A percentile compares a stretch with the other conserved stretches of the same genome.
phyloP scores from a whole-genome alignment of 805 yeast genomes.

The Wickerhamiella occidentalis region DNA sequence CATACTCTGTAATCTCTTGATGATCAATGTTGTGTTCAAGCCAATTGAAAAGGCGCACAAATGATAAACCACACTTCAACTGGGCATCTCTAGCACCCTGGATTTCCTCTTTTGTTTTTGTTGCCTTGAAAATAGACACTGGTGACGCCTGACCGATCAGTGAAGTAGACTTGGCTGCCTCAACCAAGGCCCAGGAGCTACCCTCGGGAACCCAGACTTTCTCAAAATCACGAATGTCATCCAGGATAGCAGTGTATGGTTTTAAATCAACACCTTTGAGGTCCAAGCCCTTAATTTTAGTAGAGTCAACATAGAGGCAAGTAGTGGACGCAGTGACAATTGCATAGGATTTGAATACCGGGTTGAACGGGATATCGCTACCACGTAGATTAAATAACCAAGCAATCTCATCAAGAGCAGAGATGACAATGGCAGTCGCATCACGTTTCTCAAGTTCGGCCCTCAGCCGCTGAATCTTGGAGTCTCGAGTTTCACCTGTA shows the following conservation, averaged over 20 bases:
- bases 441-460: conserved; percentile 23
- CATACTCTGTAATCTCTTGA: conserved; percentile 41
- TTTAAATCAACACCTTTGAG: conserved; percentile 37
- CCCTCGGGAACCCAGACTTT: conserved; percentile 42
- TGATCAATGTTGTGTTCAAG: conserved; percentile 45
- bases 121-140: conserved; percentile 53
- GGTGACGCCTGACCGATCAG: conserved; percentile 43
- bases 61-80: conserved; percentile 68
- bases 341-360: conserved; percentile 69
- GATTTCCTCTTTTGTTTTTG: conserved; percentile 64
- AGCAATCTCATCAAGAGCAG: conserved; percentile 79
- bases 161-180: conserved; percentile 33
- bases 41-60: conserved; percentile 72
- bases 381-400: conserved; percentile 84
- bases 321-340: conserved; percentile 35
- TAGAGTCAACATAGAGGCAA: conserved; percentile 42
- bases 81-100: conserved; percentile 66
- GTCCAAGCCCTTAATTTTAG: conserved; percentile 33
- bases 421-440: conserved; percentile 40
- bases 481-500: conserved; percentile 51
- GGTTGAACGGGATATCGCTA: conserved; percentile 69
- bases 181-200: conserved; percentile 57
- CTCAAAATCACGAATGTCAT: conserved; percentile 31
- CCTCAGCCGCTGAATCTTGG: conserved; percentile 41
- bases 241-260: conserved; percentile 48